These are phyloP conservation scores for Vicia villosa DNA, from an alignment of 306 rosid genomes.

Conservation along the genomic window DNA sequence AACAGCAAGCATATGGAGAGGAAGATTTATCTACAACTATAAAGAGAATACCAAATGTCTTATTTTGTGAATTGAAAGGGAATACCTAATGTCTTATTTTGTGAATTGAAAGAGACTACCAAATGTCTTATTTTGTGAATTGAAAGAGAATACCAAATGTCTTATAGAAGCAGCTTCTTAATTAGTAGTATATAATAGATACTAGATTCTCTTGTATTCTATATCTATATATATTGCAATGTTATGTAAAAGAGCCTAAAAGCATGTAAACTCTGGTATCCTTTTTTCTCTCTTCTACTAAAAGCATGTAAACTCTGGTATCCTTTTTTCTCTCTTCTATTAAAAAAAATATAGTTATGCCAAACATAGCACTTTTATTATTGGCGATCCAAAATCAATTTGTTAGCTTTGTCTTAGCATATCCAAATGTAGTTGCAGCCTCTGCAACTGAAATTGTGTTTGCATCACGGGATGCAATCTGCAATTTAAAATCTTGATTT, in stretches of 20 bases:
- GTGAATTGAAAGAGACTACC: constrained; percentile 10
- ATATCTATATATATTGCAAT: too few species aligned
- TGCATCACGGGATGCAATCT: not conserved
- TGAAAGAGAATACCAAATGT: too few species aligned
- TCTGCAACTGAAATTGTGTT: not conserved
- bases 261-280: not conserved
- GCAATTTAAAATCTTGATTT: constrained; percentile 11
- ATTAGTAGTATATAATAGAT: too few species aligned
- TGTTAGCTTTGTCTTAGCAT: constrained; percentile 14
- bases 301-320: not conserved
- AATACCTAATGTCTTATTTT: not conserved
- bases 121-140: not conserved
- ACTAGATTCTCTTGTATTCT: too few species aligned
- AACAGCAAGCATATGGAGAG: not conserved
- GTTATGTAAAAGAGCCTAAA: not conserved
- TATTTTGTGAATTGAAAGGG: not conserved
- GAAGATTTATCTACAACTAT: not conserved
- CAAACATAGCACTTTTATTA: constrained; percentile 1
- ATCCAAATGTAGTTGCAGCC: not conserved
- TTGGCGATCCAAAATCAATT: not conserved
- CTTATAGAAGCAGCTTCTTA: too few species aligned
- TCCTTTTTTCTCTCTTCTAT: not conserved
- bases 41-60: not conserved
- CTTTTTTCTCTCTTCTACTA: not conserved
- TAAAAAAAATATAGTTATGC: constrained; percentile 1